Base-by-base conservation (phyloP, 345 rosid genomes). In the Excoecaria agallocha region DNA sequence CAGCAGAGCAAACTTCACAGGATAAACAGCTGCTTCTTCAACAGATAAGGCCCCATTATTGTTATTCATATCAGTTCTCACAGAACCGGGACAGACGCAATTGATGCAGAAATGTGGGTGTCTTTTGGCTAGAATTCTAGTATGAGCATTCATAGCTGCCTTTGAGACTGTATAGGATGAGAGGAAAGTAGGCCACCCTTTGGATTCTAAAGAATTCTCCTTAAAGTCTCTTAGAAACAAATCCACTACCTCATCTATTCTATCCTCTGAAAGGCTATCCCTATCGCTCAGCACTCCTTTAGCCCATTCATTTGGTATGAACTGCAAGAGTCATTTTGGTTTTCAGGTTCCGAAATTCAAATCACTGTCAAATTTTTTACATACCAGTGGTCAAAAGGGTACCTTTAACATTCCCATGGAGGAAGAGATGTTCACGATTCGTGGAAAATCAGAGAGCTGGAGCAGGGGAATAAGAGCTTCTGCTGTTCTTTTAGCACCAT, bases 391-490 rank as follows among this genome's bases (percentile, higher is more conserved):
- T 3, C 22, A 19, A 35, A 30, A 48, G 54, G 25, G 16, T 30
- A 71, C 74, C 74, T 71, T 8, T 57, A 71, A 48, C 13, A 22
- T 25, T 71, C 67, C 74, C 25, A 60, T 8, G 0, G 1, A 0
- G 10, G 87, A 70, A 45, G 85, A 78, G 13, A 86, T 69, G 45
- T 85, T 85, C 16, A 85, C 78, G 3, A 86, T 84, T 60, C 82
- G 74, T 2, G 87, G 76, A 0, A 84, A 77, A 76, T 78, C 74
- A 0, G 90, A 87, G 25, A 77, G 16, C 35, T 69, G 73, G 15
- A 87, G 85, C 30, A 85, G 73, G 12, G 89, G 87, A 62, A 75
- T 10, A 43, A 82, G 81, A 3, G 87, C 76, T 73, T 84, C 80
- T 6, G 62, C 56, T 70, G 74, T 71, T 76, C 61, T 41, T 71